Evolutionary conservation across 192 early-diverging fungal genomes (phyloP).

Genomic region (Coemansia sp.): DNA sequence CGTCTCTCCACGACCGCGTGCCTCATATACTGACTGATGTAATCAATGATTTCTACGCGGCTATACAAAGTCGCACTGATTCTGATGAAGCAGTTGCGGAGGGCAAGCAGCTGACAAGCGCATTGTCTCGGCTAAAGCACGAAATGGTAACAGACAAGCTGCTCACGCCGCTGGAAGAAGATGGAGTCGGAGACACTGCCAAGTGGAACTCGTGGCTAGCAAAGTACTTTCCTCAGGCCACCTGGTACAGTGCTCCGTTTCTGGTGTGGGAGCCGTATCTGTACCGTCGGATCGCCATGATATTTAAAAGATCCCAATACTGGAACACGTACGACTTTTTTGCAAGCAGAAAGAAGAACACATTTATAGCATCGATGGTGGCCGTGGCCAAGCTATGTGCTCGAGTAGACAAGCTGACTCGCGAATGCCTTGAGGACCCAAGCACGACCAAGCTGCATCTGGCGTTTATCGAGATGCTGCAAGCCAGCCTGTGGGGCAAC

Average conservation of each 20-base stretch:
- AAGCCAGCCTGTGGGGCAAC: conserved; percentile 89
- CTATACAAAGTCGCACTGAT: conserved; percentile 39
- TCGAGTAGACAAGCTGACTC: conserved; percentile 48
- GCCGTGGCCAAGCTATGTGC: conserved; percentile 67
- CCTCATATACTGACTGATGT: conserved; percentile 82
- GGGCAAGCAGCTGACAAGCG: conserved; percentile 65
- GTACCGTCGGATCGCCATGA: conserved; percentile 68
- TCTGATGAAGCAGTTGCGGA: conserved; percentile 53
- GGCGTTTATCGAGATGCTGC: conserved; percentile 66
- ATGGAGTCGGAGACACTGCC: conserved; percentile 54
- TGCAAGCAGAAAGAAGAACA: conserved; percentile 60
- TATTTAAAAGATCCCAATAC: conserved; percentile 53
- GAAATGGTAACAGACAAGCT: conserved; percentile 67
- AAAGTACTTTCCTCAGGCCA: conserved; percentile 54
- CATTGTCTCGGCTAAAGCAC: conserved; percentile 67
- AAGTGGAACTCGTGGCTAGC: conserved; percentile 66
- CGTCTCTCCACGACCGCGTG: conserved; percentile 69
- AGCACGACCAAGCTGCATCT: conserved; percentile 34
- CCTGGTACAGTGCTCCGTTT: conserved; percentile 79
- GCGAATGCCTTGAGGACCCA: conserved; percentile 12
- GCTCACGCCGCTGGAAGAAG: conserved; percentile 52
- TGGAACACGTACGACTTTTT: conserved; percentile 80
- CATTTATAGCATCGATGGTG: conserved; percentile 65
- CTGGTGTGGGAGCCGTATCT: conserved; percentile 83
- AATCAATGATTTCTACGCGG: conserved; percentile 67